Evolutionary conservation across 108 stramenopile species (phyloP), one percentile per base, ranked within the genome.

Genomic region (Chaetoceros tenuissimus): DNA sequence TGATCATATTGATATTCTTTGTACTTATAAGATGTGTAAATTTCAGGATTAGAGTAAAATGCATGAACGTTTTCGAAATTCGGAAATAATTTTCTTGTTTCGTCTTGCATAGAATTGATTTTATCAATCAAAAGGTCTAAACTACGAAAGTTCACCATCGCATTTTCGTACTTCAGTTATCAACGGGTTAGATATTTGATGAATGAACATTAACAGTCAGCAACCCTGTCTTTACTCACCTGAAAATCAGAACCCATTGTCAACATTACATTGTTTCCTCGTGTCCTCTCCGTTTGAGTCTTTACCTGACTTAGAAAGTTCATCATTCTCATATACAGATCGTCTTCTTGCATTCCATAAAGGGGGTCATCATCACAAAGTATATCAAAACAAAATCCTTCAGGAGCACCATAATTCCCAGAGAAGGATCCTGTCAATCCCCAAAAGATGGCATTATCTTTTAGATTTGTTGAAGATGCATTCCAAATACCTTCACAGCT

Each of bases 401-500:
- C 59, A 16, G 89, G 87, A 31, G 81, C 66, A 30, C 82, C 80
- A 60, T 92, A 92, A 58, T 95, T 92, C 0, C 90, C 87, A 16
- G 55, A 44, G 50, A 76, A 92, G 44, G 81, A 70, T 34, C 87
- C 91, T 0, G 88, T 82, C 24, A 94, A 55, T 8, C 93, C 93
- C 85, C 90, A 89, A 71, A 96, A 94, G 30, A 93, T 67, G 19
- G 80, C 63, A 24, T 46, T 44, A 31, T 72, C 60, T 25, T 62
- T 54, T 13, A 62, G 40, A n/a, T 34, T 52, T 24, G 67, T 22
- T 40, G 62, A 59, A 29, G 79, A 74, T 3, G 84, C 67, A 46
- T 74, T 64, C 94, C 94, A 95, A 46, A 95, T 59, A 20, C 90
- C 90, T 65, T 92, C 90, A 56, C 86, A 82, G 29, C 79, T 55